Conservation (phyloP, 2,329 filamentous ascomycete species). For the Colletotrichum sp. region DNA sequence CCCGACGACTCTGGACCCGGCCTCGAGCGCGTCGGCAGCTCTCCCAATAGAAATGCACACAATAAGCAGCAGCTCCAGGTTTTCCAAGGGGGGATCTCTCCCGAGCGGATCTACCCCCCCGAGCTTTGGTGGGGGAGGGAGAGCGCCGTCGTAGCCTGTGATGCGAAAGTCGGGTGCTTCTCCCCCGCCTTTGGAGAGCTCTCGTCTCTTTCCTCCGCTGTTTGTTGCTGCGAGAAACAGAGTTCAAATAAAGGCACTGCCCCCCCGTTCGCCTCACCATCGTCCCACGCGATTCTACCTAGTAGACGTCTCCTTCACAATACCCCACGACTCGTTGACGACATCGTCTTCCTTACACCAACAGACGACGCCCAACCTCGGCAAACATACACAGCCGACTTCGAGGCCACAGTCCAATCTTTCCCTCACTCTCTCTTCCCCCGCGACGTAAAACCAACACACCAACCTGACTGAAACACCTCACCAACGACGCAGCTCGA, state of each 20-base stretch:
- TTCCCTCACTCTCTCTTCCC: neutral
- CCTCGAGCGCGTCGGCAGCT: neutral
- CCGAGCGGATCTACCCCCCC: constrained; percentile 9
- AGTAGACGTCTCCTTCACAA: neutral
- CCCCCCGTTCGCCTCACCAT: neutral
- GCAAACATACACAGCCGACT: neutral
- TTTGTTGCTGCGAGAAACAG: neutral
- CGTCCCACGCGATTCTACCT: neutral
- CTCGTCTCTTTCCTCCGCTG: neutral
- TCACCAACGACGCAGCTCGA: neutral
- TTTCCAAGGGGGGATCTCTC: neutral
- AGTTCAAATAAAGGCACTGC: constrained; percentile 7
- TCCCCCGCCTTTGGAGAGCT: neutral
- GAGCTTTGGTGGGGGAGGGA: neutral
- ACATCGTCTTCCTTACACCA: neutral
- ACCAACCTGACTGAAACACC: neutral
- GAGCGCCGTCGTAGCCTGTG: neutral
- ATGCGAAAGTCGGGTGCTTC: neutral
- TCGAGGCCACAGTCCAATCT: neutral
- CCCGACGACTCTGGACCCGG: neutral
- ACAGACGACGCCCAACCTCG: neutral
- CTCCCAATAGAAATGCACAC: constrained; percentile 6
- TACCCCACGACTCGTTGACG: neutral
- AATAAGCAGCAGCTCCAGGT: constrained; percentile 3
- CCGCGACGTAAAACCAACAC: neutral